Conservation (phyloP, 2,329 filamentous ascomycete species). For the Xylaria sp. region DNA sequence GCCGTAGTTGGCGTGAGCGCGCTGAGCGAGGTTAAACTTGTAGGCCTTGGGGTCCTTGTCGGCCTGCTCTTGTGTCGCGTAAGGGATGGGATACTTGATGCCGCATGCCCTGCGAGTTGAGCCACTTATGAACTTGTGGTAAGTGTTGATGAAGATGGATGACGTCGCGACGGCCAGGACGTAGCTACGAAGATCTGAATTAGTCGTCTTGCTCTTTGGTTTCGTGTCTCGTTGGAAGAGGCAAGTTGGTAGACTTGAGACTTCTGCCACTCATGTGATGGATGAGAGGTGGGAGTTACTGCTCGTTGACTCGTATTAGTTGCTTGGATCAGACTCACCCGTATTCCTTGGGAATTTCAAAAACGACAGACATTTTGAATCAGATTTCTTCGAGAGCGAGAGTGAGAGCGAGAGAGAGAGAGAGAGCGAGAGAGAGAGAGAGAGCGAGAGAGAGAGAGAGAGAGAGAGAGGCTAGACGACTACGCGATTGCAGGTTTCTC, state of each 20-base stretch:
- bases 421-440: too few species aligned
- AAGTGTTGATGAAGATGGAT: slow-evolving; percentile 52
- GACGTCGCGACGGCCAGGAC: slow-evolving; percentile 54
- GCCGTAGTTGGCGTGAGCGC: slow-evolving; percentile 53
- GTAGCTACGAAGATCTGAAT: slow-evolving; percentile 41
- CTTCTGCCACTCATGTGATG: too few species aligned
- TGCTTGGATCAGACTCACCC: slow-evolving; percentile 32
- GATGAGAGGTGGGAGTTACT: too few species aligned
- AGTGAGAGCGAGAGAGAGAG: background rate
- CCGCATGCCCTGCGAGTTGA: slow-evolving; percentile 47
- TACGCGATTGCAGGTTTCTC: background rate
- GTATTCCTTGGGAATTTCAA: slow-evolving; percentile 46
- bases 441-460: background rate
- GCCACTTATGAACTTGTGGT: slow-evolving; percentile 46
- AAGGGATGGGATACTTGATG: slow-evolving; percentile 52
- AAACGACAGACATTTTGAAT: slow-evolving; percentile 39
- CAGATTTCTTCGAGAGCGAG: background rate
- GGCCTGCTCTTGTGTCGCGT: slow-evolving; percentile 50
- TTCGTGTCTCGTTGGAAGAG: background rate
- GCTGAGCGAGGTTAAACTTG: slow-evolving; percentile 54
- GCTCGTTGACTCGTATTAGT: slow-evolving; percentile 23
- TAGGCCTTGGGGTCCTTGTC: slow-evolving; percentile 49
- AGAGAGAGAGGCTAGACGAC: background rate
- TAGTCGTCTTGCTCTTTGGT: background rate
- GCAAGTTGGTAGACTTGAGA: too few species aligned